Base-by-base conservation (phyloP, 768 basidiomycete genomes). In the Podaxis mareebaensis region DNA sequence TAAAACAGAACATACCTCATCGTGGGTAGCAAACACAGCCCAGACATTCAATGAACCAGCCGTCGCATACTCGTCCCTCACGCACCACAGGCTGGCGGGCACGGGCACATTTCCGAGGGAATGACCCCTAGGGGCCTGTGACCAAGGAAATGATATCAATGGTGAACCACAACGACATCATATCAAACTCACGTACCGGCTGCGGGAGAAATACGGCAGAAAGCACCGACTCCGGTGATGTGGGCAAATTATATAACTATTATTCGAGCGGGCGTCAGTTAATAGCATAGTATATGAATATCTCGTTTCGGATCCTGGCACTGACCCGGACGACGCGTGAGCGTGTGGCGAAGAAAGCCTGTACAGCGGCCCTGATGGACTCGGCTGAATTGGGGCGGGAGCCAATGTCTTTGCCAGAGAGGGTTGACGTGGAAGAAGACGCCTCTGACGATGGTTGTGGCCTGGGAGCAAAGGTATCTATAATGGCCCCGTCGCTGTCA, bases 21-120 rank as follows among this genome's bases (percentile, higher is more conserved):
- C 81, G 66, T 89, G 88, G 0, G 82, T 80, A 64, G 72, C 72
- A 73, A 87, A 88, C 8, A 88, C 81, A 0, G 82, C 80, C 85
- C 84, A 89, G 11, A 84, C 74, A 13, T 77, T 75, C 53, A 81
- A 76, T 52, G 67, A 62, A 38, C 68, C 22, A 53, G 68, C 64
- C 4, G 67, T 67, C 53, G 33, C 15, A 53, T 67, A 70, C 13
- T 77, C 73, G 22, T 83, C 77, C 48, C 74, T 75, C 28, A 80
- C 56, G 6, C 77, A 72, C 86, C 86, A 88, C 71, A 87, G 69
- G 3, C 84, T 78, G 28, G 75, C 70, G 17, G 84, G 82, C 0
- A 72, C 65, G 24, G 77, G 76, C 54, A 74, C 66, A 53, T 64
- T 68, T 51, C 68, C 63, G 33, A 66, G 65, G 39, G 67, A 58